Percentiles rank a stretch among this genome's conserved stretches.
Conservation (phyloP, 1,139 yeast species). For the Pichia sp. region DNA sequence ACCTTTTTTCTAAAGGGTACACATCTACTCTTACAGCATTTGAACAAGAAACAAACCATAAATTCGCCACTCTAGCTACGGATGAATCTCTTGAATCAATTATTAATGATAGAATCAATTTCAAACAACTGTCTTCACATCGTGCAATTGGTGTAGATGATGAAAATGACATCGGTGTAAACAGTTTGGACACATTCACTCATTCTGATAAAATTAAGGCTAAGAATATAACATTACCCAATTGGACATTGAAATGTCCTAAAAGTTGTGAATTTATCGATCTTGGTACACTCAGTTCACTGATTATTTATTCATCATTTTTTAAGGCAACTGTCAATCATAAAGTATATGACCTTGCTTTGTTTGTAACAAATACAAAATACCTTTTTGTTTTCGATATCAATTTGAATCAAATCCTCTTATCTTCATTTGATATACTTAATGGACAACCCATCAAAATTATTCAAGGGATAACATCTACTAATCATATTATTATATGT, state of each 20-base stretch:
- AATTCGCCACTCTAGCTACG: slow-evolving; percentile 14
- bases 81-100: slow-evolving; percentile 48
- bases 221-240: slow-evolving; percentile 15
- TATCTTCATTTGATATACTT: slow-evolving; percentile 14
- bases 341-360: slow-evolving; percentile 13
- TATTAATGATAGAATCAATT: slow-evolving; percentile 43
- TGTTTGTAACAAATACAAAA: slow-evolving; percentile 26
- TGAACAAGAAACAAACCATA: slow-evolving; percentile 30
- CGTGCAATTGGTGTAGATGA: slow-evolving; percentile 14
- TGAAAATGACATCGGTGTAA: slow-evolving; percentile 10
- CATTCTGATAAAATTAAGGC: slow-evolving; percentile 19
- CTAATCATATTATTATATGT: slow-evolving; percentile 26
- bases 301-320: slow-evolving; percentile 22
- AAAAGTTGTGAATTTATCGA: slow-evolving; percentile 5
- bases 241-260: slow-evolving; percentile 24
- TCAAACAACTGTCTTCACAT: slow-evolving; percentile 25
- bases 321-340: slow-evolving; percentile 13
- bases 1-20: slow-evolving; percentile 42
- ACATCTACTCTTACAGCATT: slow-evolving; percentile 41
- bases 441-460: slow-evolving; percentile 20
- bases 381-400: slow-evolving; percentile 23
- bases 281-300: slow-evolving; percentile 18
- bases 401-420: slow-evolving; percentile 12
- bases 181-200: slow-evolving; percentile 17
- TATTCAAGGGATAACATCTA: slow-evolving; percentile 17